These are phyloP conservation scores for Abelmoschus esculentus DNA, from an alignment of 345 rosid genomes.

Conservation along the genomic window DNA sequence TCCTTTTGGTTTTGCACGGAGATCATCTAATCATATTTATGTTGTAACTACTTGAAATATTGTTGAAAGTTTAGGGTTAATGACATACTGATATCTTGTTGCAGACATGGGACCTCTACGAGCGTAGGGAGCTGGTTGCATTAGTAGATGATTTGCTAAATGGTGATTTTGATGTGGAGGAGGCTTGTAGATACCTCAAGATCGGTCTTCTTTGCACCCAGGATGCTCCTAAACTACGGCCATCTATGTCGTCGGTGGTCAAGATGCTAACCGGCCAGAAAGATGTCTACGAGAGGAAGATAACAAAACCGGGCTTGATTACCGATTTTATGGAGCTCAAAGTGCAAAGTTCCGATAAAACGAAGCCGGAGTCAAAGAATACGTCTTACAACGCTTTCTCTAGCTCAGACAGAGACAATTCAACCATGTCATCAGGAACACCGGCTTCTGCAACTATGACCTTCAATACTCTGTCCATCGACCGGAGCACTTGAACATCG, in stretches of 20 bases:
- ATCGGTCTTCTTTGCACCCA: constrained; percentile 76
- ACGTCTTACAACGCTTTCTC: constrained; percentile 33
- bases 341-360: constrained; percentile 33
- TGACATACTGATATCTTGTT: constrained; percentile 11
- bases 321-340: constrained; percentile 79
- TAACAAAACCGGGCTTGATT: constrained; percentile 62
- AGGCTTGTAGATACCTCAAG: constrained; percentile 57
- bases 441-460: constrained; percentile 36
- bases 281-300: constrained; percentile 23
- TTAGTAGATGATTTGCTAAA: constrained; percentile 48
- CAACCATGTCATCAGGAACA: constrained; percentile 38
- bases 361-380: constrained; percentile 14
- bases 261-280: constrained; percentile 49
- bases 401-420: constrained; percentile 40
- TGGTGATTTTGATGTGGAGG: constrained; percentile 64
- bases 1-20: neutral
- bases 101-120: constrained; percentile 86
- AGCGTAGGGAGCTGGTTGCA: constrained; percentile 53
- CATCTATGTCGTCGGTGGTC: constrained; percentile 60
- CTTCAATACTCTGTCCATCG: constrained; percentile 18
- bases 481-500: constrained; percentile 17
- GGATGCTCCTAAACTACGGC: constrained; percentile 62
- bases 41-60: neutral
- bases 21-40: neutral
- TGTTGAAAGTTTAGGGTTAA: neutral